Conservation (phyloP, 164 flowering plant genomes). For the Stephania cephalantha region DNA sequence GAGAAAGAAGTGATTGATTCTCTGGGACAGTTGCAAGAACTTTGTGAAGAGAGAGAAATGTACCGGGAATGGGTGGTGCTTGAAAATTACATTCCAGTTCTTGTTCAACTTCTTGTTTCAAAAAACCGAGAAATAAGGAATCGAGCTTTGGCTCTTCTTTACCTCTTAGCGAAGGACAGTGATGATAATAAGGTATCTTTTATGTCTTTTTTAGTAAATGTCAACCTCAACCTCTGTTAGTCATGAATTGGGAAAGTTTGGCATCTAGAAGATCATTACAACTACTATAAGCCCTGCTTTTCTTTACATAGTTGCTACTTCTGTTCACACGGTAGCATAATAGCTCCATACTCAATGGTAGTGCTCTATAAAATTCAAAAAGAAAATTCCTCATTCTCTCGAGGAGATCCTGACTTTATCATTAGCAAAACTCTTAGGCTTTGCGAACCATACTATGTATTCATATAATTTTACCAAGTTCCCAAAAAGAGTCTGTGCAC, state of each 20-base stretch:
- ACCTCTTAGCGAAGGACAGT: conserved; percentile 43
- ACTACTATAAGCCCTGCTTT: neutral
- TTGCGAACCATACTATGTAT: neutral
- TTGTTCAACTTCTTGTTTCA: conserved; percentile 37
- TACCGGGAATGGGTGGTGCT: conserved; percentile 62
- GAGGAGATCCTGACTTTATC: neutral
- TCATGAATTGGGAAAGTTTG: neutral
- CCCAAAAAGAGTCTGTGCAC: neutral
- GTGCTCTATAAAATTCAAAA: no score
- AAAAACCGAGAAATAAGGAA: conserved; percentile 43
- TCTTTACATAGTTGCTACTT: no score
- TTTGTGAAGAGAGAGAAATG: conserved; percentile 50
- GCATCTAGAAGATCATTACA: neutral
- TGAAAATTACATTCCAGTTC: conserved; percentile 53
- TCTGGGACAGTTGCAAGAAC: conserved; percentile 41
- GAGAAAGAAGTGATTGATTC: conserved; percentile 44
- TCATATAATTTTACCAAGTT: neutral
- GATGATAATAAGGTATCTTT: conserved; percentile 54
- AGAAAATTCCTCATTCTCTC: neutral
- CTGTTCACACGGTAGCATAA: no score
- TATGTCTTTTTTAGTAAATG: neutral
- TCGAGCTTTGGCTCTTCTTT: conserved; percentile 43
- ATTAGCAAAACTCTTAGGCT: neutral
- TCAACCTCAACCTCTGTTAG: neutral
- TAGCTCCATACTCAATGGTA: no score